A percentile compares a stretch with the other conserved stretches of the same genome.
These are phyloP conservation scores for Botrytis cinerea DNA, from an alignment of 2,329 filamentous ascomycete species.

Conservation along the genomic window DNA sequence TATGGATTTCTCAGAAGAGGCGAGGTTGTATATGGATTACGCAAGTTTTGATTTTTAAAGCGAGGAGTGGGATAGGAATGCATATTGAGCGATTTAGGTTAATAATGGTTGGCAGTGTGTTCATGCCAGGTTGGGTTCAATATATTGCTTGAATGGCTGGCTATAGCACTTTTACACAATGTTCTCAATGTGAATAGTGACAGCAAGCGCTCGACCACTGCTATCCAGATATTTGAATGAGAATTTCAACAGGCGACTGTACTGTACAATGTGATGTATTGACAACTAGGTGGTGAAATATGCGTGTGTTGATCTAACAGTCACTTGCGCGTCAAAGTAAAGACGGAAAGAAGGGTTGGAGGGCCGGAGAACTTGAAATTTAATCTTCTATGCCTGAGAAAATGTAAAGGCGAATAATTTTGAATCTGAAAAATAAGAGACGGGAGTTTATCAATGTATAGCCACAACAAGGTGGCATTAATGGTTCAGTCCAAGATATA, in stretches of 20 bases:
- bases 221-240: neutral
- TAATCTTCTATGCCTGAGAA: neutral
- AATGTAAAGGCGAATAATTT: neutral
- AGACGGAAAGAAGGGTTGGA: neutral
- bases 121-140: neutral
- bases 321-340: neutral
- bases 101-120: too few relatives aligned
- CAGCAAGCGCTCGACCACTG: neutral
- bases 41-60: constrained; percentile 19
- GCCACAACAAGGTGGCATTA: too few relatives aligned
- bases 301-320: neutral
- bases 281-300: neutral
- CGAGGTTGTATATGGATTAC: constrained; percentile 21
- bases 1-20: constrained; percentile 20
- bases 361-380: neutral
- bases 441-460: neutral
- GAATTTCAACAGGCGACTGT: neutral
- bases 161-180: neutral
- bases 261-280: neutral
- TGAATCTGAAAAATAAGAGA: neutral
- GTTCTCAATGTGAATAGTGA: neutral
- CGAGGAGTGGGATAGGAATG: neutral
- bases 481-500: neutral
- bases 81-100: neutral
- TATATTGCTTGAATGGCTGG: neutral